A percentile compares a stretch with the other conserved stretches of the same genome.
Evolutionary conservation across 306 rosid species (phyloP).

Genomic region (Vigna reflexopilosa): DNA sequence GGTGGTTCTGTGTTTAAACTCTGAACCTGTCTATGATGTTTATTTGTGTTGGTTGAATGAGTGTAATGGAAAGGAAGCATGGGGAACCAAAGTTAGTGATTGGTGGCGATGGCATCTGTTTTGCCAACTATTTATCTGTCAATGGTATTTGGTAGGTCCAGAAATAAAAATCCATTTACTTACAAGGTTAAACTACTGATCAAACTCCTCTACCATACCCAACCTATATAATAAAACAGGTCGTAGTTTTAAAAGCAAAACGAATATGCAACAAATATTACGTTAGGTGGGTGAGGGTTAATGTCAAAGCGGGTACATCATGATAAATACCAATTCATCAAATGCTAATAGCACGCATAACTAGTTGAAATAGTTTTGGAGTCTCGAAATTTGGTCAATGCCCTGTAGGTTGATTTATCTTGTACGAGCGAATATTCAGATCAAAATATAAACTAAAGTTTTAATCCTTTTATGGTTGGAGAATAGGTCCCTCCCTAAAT

Average conservation of each 20-base stretch:
- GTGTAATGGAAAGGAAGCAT: slow-evolving; percentile 30
- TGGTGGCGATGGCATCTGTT: slow-evolving; percentile 38
- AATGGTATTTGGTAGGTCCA: slow-evolving; percentile 44
- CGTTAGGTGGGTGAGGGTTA: slow-evolving; percentile 42
- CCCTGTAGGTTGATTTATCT: slow-evolving; percentile 28
- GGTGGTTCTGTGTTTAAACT: slow-evolving; percentile 30
- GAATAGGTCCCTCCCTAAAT: slow-evolving; percentile 29
- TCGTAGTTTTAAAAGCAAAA: slow-evolving; percentile 32
- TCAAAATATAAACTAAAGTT: slow-evolving; percentile 1
- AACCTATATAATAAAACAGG: slow-evolving; percentile 33
- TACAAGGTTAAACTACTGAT: slow-evolving; percentile 34
- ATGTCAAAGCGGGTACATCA: slow-evolving; percentile 38
- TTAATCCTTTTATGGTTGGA: slow-evolving; percentile 31
- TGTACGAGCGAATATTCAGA: slow-evolving; percentile 19
- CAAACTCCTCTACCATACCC: slow-evolving; percentile 35
- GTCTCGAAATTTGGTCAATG: slow-evolving; percentile 47
- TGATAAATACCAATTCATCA: slow-evolving; percentile 34
- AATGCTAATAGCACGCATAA: not conserved
- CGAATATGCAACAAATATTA: slow-evolving; percentile 44
- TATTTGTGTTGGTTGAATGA: slow-evolving; percentile 43
- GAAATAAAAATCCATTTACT: slow-evolving; percentile 39
- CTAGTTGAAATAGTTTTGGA: slow-evolving; percentile 28
- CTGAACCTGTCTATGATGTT: slow-evolving; percentile 30
- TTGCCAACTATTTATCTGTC: slow-evolving; percentile 35
- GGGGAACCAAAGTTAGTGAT: too few relatives aligned